Evolutionary conservation across 495 filamentous ascomycete species (phyloP).

Genomic region (Lichenothelia convexa): DNA sequence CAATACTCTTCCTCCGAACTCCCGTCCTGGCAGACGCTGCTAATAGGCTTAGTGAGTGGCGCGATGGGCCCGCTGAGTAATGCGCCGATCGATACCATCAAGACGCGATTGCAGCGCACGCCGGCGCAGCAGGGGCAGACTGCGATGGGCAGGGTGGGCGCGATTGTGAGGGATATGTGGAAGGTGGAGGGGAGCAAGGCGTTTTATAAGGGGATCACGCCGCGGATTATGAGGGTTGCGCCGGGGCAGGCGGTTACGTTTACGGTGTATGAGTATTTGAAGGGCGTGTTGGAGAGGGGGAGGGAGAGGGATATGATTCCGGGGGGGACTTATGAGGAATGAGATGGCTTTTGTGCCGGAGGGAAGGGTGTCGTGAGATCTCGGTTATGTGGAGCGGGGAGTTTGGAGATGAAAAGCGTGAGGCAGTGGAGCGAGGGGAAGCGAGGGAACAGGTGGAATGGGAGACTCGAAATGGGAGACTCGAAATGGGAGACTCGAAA

Average conservation of each 20-base stretch:
- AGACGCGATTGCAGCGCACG: constrained; percentile 86
- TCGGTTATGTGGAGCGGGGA: too few relatives aligned
- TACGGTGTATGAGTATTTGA: constrained; percentile 88
- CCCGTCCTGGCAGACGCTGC: constrained; percentile 72
- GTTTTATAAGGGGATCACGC: constrained; percentile 99
- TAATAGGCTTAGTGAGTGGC: constrained; percentile 80
- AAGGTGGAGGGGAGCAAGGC: constrained; percentile 84
- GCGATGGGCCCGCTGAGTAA: constrained; percentile 93
- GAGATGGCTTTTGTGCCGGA: too few relatives aligned
- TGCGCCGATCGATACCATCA: constrained; percentile 97
- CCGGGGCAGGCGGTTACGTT: constrained; percentile 97
- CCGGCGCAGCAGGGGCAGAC: constrained; percentile 65
- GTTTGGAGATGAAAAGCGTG: too few relatives aligned
- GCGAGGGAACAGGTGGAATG: too few relatives aligned
- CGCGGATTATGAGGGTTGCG: constrained; percentile 90
- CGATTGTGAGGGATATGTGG: constrained; percentile 83
- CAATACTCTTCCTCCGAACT: too few relatives aligned
- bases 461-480: too few relatives aligned
- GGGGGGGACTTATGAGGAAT: constrained; percentile 61
- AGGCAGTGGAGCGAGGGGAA: too few relatives aligned
- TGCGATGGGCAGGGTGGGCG: constrained; percentile 54
- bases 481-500: too few relatives aligned
- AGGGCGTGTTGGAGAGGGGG: constrained; percentile 61
- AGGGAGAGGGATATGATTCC: constrained; percentile 43
- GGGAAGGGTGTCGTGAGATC: too few relatives aligned